These are phyloP conservation scores for Emmonsiellopsis sp. DNA, from an alignment of 2,329 filamentous ascomycete genomes.

Conservation along the genomic window DNA sequence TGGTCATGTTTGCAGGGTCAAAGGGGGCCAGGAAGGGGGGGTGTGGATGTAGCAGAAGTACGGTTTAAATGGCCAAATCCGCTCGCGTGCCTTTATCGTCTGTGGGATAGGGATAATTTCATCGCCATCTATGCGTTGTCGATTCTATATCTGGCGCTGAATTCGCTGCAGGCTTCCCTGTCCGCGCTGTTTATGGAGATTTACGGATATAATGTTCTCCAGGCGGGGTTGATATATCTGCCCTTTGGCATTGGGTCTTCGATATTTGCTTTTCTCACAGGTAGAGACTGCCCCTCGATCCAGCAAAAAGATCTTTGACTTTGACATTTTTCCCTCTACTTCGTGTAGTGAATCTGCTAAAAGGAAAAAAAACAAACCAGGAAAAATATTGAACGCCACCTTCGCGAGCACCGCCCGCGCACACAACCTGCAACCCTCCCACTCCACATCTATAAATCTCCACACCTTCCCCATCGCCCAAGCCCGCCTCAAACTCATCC, in stretches of 20 bases:
- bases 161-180: slow-evolving; percentile 12
- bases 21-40: background rate
- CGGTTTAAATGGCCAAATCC: slow-evolving; percentile 11
- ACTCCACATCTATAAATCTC: slow-evolving; percentile 2
- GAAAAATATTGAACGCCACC: slow-evolving; percentile 7
- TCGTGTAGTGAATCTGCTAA: slow-evolving; percentile 1
- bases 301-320: background rate
- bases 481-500: slow-evolving; percentile 5
- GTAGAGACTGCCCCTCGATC: background rate
- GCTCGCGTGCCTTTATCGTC: slow-evolving; percentile 7
- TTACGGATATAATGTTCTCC: slow-evolving; percentile 11
- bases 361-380: background rate
- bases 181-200: slow-evolving; percentile 12
- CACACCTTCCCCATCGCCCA: slow-evolving; percentile 10
- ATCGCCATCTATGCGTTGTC: slow-evolving; percentile 8
- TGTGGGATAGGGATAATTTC: slow-evolving; percentile 7
- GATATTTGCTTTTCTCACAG: slow-evolving; percentile 7
- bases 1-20: background rate
- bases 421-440: slow-evolving; percentile 3
- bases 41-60: background rate
- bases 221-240: slow-evolving; percentile 14
- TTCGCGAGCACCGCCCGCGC: slow-evolving; percentile 6
- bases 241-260: slow-evolving; percentile 10
- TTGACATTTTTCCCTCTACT: background rate
- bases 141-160: slow-evolving; percentile 11